These are phyloP conservation scores for Areca catechu DNA, from an alignment of 176 grass and related monocot species.

Conservation along the genomic window DNA sequence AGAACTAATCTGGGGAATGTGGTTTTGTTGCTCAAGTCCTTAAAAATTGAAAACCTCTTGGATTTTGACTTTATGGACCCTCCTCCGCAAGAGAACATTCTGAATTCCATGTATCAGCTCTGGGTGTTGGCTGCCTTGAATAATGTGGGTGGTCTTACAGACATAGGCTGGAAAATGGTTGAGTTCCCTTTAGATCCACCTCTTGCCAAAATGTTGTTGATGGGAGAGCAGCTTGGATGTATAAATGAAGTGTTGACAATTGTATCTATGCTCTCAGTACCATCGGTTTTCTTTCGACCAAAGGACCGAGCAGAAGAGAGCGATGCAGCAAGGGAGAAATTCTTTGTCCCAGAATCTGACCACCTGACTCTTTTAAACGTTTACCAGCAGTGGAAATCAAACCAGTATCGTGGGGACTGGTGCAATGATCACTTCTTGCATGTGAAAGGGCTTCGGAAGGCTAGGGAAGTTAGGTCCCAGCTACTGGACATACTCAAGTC, in stretches of 20 bases:
- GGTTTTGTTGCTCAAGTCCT: constrained; percentile 84
- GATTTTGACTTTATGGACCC: constrained; percentile 99
- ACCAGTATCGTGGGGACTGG: constrained; percentile 92
- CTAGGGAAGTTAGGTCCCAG: constrained; percentile 88
- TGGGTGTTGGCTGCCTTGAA: constrained; percentile 95
- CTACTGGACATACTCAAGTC: constrained; percentile 85
- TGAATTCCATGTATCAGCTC: constrained; percentile 98
- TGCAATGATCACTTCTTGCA: constrained; percentile 97
- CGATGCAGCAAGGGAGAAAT: constrained; percentile 93
- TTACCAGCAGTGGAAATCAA: constrained; percentile 90
- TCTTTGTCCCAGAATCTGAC: constrained; percentile 97
- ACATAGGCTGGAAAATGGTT: constrained; percentile 98
- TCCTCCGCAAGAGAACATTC: constrained; percentile 92
- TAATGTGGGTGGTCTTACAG: constrained; percentile 84
- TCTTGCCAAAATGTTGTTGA: constrained; percentile 93
- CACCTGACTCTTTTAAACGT: constrained; percentile 90
- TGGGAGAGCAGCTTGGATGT: constrained; percentile 78
- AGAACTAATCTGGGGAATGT: constrained; percentile 96
- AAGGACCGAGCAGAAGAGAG: constrained; percentile 95
- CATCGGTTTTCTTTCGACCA: constrained; percentile 95
- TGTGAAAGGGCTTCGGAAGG: constrained; percentile 88
- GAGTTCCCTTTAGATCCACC: constrained; percentile 95
- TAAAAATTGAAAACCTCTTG: constrained; percentile 85
- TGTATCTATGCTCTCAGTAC: constrained; percentile 98
- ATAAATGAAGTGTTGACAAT: constrained; percentile 90